Percentiles rank a stretch among this genome's conserved stretches.
Evolutionary conservation across 805 yeast genomes (phyloP).

Genomic region (Priceomyces castillae): DNA sequence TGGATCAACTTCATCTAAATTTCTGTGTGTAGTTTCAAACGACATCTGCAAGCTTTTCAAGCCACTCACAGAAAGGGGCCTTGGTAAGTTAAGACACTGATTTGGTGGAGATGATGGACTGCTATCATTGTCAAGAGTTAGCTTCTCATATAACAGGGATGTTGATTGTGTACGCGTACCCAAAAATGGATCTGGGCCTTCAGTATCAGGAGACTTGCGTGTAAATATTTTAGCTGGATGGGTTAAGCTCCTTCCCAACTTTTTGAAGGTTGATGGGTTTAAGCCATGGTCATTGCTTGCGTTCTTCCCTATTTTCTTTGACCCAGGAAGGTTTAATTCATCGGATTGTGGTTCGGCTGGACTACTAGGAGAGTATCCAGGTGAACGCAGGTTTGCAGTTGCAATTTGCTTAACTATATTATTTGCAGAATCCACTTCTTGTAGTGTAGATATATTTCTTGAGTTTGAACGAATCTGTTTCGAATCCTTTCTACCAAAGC

Average conservation of each 20-base stretch:
- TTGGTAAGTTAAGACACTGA: conserved; percentile 23
- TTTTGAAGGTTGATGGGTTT: background rate
- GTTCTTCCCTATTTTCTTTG: background rate
- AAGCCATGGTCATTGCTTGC: background rate
- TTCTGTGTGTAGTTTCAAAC: conserved; percentile 27
- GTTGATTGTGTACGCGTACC: background rate
- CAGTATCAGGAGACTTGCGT: background rate
- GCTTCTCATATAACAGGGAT: background rate
- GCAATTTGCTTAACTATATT: conserved; percentile 14
- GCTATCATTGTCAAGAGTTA: background rate
- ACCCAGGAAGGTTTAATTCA: background rate
- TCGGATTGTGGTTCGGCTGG: background rate
- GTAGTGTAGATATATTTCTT: conserved; percentile 16
- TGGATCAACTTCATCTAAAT: conserved; percentile 23
- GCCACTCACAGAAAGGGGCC: conserved; percentile 30
- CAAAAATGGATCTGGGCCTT: background rate
- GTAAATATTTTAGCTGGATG: conserved; percentile 18
- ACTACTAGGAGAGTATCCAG: background rate
- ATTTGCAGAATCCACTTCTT: conserved; percentile 7
- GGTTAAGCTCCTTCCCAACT: conserved; percentile 16
- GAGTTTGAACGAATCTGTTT: background rate
- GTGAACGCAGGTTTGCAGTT: conserved; percentile 9
- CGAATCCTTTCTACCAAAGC: conserved; percentile 2
- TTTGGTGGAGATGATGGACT: background rate
- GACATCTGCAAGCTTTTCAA: conserved; percentile 33